Evolutionary conservation across 768 basidiomycete genomes (phyloP), one percentile per base, ranked within the genome.

Genomic region (Mycena olivaceomarginata): DNA sequence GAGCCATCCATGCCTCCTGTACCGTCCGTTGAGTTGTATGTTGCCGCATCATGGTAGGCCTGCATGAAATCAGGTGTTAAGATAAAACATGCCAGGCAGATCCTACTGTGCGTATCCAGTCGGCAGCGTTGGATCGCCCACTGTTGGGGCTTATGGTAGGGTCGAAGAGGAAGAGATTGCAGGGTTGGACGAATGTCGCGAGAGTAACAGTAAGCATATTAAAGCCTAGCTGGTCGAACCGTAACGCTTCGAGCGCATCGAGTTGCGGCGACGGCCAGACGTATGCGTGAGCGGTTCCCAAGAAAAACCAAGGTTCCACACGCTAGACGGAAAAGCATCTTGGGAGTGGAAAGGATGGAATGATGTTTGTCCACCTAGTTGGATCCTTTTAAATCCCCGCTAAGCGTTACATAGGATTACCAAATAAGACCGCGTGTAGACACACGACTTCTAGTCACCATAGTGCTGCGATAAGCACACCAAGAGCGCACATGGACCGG

Each of bases 191-290:
- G 31, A 63, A 45, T 13, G 43, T 6, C 37, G 46, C 43, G 45
- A 71, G 37, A 41, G 39, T 10, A 40, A 5, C 7, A 16, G 25
- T 31, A 20, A 39, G n/a, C 5, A 16, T 31, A 8, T 12, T 45
- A 56, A 45, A 66, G 15, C 60, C 51, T 43, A 40, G 15, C 10
- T 62, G 70, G 45, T 71, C 70, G 43, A 45, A 71, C 9, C 70
- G 70, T 1, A 63, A 0, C 1, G 70, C 70, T n/a, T 71, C 70
- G 43, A 71, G 70, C 31, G 60, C 60, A 31, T 71, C 70, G 25
- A 71, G 70, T 20, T 71, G 59, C 20, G 70, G 70, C 11, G 70
- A 71, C 4, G 70, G 70, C 70, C 70, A 71, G 46, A 71, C n/a
- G 45, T 71, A 71, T 39, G 60, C 70, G 25, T n/a, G 13, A 43